Conservation (phyloP, 208 protist genomes). For the Trypanosoma theileri region DNA sequence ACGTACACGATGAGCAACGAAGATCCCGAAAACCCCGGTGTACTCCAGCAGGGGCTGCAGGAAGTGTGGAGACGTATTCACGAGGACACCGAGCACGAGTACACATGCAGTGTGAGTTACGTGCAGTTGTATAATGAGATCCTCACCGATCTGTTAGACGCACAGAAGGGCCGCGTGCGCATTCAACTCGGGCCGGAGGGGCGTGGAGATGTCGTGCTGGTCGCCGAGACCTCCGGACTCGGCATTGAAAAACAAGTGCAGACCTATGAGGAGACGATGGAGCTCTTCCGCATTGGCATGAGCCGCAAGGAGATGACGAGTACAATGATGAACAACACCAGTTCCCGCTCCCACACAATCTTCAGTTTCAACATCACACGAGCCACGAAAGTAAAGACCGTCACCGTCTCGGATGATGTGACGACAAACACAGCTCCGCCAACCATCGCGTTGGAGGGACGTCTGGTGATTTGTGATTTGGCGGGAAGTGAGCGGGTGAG, state of each 20-base stretch:
- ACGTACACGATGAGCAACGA: conserved; percentile 92
- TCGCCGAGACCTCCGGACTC: conserved; percentile 58
- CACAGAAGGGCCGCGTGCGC: conserved; percentile 64
- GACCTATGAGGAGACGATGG: conserved; percentile 71
- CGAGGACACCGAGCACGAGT: conserved; percentile 69
- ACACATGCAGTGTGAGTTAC: conserved; percentile 80
- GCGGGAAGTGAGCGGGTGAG: conserved; percentile 95
- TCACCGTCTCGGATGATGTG: conserved; percentile 32
- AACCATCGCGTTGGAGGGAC: conserved; percentile 67
- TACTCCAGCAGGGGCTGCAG: conserved; percentile 78
- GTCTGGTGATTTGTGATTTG: conserved; percentile 96
- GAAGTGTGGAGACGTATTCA: conserved; percentile 72
- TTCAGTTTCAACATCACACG: conserved; percentile 91
- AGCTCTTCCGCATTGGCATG: conserved; percentile 78
- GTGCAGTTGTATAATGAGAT: conserved; percentile 93
- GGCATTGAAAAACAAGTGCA: conserved; percentile 60
- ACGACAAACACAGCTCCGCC: conserved; percentile 13
- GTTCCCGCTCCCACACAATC: conserved; percentile 91
- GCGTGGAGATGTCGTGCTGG: conserved; percentile 77
- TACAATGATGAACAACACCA: conserved; percentile 92
- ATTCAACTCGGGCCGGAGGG: conserved; percentile 80
- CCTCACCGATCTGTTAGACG: conserved; percentile 80
- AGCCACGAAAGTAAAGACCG: conserved; percentile 45
- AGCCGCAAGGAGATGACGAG: conserved; percentile 84
- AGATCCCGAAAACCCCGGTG: conserved; percentile 78